Evolutionary conservation across 2,329 filamentous ascomycete genomes (phyloP).

Genomic region (Ophiocordyceps robertsii): DNA sequence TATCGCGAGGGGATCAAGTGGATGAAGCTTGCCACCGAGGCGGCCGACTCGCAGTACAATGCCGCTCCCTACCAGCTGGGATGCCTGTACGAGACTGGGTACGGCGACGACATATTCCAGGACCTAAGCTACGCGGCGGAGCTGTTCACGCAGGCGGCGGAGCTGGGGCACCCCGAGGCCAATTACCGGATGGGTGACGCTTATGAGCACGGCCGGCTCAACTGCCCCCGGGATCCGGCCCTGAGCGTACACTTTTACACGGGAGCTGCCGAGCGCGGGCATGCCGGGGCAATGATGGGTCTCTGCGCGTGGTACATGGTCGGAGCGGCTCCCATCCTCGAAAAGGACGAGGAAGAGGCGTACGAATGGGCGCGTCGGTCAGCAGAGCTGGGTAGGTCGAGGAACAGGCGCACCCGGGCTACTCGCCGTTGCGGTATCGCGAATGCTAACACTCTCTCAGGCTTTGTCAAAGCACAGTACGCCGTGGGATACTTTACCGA

Average conservation of each 20-base stretch:
- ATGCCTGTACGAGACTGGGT: slow-evolving; percentile 80
- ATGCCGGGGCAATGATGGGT: slow-evolving; percentile 90
- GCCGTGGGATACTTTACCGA: slow-evolving; percentile 95
- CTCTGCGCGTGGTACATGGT: slow-evolving; percentile 98
- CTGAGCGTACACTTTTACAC: slow-evolving; percentile 97
- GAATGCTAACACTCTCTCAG: slow-evolving; percentile 23
- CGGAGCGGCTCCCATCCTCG: slow-evolving; percentile 78
- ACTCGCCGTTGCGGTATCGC: neutral
- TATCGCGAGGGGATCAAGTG: slow-evolving; percentile 92
- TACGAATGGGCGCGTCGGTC: slow-evolving; percentile 91
- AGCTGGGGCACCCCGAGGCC: slow-evolving; percentile 78
- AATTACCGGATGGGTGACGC: slow-evolving; percentile 86
- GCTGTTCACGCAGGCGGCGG: slow-evolving; percentile 85
- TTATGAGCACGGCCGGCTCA: slow-evolving; percentile 82
- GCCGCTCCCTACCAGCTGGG: slow-evolving; percentile 84
- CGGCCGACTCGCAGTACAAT: slow-evolving; percentile 85
- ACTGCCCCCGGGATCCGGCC: slow-evolving; percentile 80
- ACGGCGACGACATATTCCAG: slow-evolving; percentile 84
- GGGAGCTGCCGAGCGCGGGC: slow-evolving; percentile 70
- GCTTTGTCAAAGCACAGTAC: slow-evolving; percentile 69
- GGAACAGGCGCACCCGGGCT: neutral
- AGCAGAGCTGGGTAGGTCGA: slow-evolving; percentile 62
- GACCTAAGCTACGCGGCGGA: slow-evolving; percentile 86
- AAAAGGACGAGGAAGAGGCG: slow-evolving; percentile 91
- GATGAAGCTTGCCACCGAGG: slow-evolving; percentile 85